Base-by-base conservation (phyloP, 2,329 filamentous ascomycete genomes). In the Aspergillus sp. region DNA sequence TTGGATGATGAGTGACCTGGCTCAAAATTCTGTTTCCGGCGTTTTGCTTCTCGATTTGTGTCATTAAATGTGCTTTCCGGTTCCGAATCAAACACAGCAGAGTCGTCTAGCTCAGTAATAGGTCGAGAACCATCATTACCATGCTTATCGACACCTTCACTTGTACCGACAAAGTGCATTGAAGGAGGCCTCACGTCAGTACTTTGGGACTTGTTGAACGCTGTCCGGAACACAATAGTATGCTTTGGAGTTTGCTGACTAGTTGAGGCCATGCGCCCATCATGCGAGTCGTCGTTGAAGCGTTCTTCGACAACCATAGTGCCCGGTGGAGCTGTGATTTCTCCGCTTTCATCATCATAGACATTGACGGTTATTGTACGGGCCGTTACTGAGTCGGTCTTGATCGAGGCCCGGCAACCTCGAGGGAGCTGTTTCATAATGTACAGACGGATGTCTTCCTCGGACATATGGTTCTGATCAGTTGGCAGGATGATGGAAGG, bases 321-420 rank as follows among this genome's bases (percentile, higher is more conserved):
- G 4, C 80, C 80, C 17, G 80, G 80, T 15, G 80, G 80, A 30
- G 80, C 72, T 46, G 73, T 70, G 49, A 82, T 79, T 50, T 81
- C 76, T 23, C 77, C 72, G 53, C 68, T 76, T 34, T 79, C 73
- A 17, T 78, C 71, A 64, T 80, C 78, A 59, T 74, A 81, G 19
- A 82, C 75, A 61, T 82, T 79, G 8, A 82, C 80, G 2, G 78
- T 80, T 54, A 82, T 80, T 1, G 79, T 82, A 58, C 77, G 78
- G 7, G 80, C 75, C 3, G 77, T 81, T 51, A 81, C 68, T 15
- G 75, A 67, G 50, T 82, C 79, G 1, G 79, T 77, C 49, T 68
- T 77, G 34, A 82, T 77, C 3, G 77, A 77, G 17, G 79, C 80
- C 64, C 73, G 77, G 54, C 76, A 78, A 11, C 78, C 80, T 43